Evolutionary conservation across 345 rosid species (phyloP).

Genomic region (Geranium brycei): DNA sequence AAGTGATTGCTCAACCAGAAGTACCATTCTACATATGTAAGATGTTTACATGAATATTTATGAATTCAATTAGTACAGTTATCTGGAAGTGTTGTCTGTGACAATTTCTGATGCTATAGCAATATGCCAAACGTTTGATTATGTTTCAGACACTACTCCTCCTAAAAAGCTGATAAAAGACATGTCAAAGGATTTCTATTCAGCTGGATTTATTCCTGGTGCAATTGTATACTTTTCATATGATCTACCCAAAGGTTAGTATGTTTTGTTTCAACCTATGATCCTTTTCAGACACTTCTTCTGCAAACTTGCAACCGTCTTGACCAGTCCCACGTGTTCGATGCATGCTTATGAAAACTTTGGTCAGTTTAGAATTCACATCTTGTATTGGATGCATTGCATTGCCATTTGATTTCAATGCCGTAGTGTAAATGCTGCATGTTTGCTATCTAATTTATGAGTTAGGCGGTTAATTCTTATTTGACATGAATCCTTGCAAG

Average conservation of each 20-base stretch:
- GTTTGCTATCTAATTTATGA: background rate
- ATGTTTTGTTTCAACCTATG: slow-evolving; percentile 2
- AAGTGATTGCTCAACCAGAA: slow-evolving; percentile 50
- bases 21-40: slow-evolving; percentile 67
- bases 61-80: background rate
- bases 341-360: background rate
- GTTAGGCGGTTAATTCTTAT: background rate
- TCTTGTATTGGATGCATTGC: background rate
- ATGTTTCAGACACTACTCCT: slow-evolving; percentile 69
- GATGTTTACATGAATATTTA: slow-evolving; percentile 11
- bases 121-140: slow-evolving; percentile 3
- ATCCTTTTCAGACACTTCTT: background rate
- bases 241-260: slow-evolving; percentile 50
- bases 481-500: background rate
- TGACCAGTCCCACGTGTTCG: background rate
- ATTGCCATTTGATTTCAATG: background rate
- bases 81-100: background rate
- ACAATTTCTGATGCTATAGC: background rate
- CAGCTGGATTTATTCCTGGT: slow-evolving; percentile 86
- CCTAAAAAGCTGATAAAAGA: slow-evolving; percentile 76
- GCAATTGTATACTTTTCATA: slow-evolving; percentile 79
- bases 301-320: background rate
- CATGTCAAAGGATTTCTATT: slow-evolving; percentile 60
- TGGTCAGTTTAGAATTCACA: background rate
- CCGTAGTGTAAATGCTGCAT: background rate